A percentile compares a stretch with the other conserved stretches of the same genome.
phyloP scores from a whole-genome alignment of 179 eudicot genomes.

The Spinacia oleracea region DNA sequence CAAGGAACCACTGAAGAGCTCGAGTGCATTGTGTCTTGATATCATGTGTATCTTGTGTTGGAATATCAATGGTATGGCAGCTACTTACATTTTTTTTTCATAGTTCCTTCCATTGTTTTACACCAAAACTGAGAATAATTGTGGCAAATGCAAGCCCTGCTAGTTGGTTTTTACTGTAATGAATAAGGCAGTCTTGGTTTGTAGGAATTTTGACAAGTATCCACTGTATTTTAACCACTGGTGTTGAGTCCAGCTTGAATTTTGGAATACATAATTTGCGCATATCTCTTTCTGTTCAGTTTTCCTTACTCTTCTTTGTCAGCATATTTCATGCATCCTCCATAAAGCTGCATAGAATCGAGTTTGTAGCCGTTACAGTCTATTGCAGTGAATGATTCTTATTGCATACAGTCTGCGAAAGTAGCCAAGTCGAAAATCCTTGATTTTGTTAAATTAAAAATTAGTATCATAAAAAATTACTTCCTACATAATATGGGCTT shows the following conservation, averaged over 20 bases:
- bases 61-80: background rate
- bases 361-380: background rate
- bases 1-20: slow-evolving; percentile 1
- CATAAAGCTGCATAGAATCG: background rate
- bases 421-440: background rate
- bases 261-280: slow-evolving; percentile 4
- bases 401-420: background rate
- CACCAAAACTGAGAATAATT: background rate
- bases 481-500: too few species aligned
- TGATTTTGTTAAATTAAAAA: too few species aligned
- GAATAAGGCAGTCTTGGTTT: background rate
- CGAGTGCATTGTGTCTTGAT: background rate
- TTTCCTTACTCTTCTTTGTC: background rate
- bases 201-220: slow-evolving; percentile 1
- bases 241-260: slow-evolving; percentile 1
- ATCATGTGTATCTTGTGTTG: background rate
- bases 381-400: background rate
- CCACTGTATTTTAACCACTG: background rate
- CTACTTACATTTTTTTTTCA: background rate
- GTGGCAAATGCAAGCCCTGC: slow-evolving; percentile 16
- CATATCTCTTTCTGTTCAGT: background rate
- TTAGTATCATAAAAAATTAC: too few species aligned
- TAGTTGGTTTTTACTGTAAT: slow-evolving; percentile 5
- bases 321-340: background rate
- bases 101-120: background rate